Conservation (phyloP, 2,329 filamentous ascomycete genomes). For the Fusarium clavum region DNA sequence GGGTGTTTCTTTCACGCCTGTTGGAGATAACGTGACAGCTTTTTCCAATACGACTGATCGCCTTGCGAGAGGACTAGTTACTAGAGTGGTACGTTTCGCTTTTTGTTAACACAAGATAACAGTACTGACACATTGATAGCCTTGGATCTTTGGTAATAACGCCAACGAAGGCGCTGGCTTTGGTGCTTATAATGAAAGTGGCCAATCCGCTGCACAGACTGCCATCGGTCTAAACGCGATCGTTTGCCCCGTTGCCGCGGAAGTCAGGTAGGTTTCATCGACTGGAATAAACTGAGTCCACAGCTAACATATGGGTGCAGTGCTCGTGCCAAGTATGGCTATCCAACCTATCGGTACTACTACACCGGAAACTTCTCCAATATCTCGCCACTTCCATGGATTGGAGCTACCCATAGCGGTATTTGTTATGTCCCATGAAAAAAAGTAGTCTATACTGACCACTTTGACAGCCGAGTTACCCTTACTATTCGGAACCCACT, state of each 20-base stretch:
- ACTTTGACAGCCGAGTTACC: not conserved
- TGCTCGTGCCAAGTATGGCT: conserved; percentile 6
- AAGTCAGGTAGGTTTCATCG: not conserved
- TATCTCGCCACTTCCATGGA: conserved; percentile 14
- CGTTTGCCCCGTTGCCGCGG: conserved; percentile 11
- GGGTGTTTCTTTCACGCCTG: not conserved
- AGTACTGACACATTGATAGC: not conserved
- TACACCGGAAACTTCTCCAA: conserved; percentile 25
- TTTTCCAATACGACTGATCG: conserved; percentile 18
- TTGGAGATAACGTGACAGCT: conserved; percentile 5
- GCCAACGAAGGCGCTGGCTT: conserved; percentile 27
- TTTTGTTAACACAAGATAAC: accelerated
- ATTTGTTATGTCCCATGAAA: accelerated
- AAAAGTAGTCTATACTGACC: accelerated
- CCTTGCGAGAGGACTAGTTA: not conserved
- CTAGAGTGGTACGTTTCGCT: not conserved
- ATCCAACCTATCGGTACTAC: conserved; percentile 17
- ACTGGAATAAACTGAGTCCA: accelerated
- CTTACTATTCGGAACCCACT: conserved; percentile 14
- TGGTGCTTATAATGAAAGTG: not conserved
- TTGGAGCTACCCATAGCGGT: conserved; percentile 11
- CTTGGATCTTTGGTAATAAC: conserved; percentile 29
- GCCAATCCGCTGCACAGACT: not conserved
- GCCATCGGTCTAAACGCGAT: conserved; percentile 9
- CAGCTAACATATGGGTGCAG: accelerated